Base-by-base conservation (phyloP, 192 early-diverging fungal species). In the Coemansia sp. region DNA sequence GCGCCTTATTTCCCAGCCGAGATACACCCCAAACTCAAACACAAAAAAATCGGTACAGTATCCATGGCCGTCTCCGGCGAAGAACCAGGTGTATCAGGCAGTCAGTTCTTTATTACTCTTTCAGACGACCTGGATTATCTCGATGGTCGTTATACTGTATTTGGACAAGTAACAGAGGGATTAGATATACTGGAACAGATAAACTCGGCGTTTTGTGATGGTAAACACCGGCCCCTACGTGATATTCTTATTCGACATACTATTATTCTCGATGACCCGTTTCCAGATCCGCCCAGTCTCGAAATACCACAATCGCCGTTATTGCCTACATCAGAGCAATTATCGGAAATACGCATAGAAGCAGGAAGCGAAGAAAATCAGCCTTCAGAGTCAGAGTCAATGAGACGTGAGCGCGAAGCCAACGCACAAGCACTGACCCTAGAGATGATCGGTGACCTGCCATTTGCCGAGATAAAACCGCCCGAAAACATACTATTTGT, bases 401-500 rank as follows among this genome's bases (percentile, higher is more conserved):
- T 84, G 58, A 77, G 83, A n/a, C 79, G 93, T n/a, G 87, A 86
- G 58, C 84, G 79, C 31, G 90, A 97, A 78, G 94, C 95, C 2
- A 85, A 87, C 22, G 94, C 97, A 1, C 88, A 92, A 7, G 95
- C 96, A 8, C 76, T 99, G n/a, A 97, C 96, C 2, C 84, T 99
- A 39, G 97, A 99, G 79, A 97, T 99, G 94, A 89, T 99, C 8
- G 97, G 97, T 3, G 97, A 99, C 73, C 76, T 99, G 13, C 97
- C 97, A 9, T 96, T 93, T 83, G 97, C 97, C 22, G 97, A 99
- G 64, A 91, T 99, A 43, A 95, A 94, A 69, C 97, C 97, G 5
- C 95, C 96, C 8, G 97, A 99, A 68, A 97, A 97, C 76, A 90
- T 99, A 2, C 68, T 99, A 3, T 99, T 99, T 86, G 95, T 99